Evolutionary conservation across 2,329 filamentous ascomycete species (phyloP).

Genomic region (Phialophora verrucosa): DNA sequence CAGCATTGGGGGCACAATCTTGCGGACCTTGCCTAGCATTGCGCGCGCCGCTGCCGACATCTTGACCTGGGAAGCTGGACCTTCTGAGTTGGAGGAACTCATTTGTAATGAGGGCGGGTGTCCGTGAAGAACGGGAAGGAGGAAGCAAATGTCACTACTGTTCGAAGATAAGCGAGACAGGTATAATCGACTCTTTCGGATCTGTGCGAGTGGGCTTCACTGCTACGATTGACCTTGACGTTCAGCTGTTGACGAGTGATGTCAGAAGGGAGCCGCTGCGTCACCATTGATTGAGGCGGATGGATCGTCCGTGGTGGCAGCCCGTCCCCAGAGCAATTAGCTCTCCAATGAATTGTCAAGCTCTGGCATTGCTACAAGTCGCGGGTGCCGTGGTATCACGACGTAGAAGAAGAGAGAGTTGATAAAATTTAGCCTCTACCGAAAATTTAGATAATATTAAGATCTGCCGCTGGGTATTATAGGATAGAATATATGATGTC

Average conservation of each 20-base stretch:
- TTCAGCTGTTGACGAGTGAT: constrained; percentile 1
- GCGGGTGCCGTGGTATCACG: too few species aligned
- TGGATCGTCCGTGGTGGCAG: background rate
- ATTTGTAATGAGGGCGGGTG: constrained; percentile 16
- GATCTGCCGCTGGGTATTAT: too few species aligned
- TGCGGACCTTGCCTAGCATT: constrained; percentile 79
- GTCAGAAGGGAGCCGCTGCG: constrained; percentile 3
- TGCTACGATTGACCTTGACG: background rate
- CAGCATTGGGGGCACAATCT: constrained; percentile 92
- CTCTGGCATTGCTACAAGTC: background rate
- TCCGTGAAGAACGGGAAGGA: background rate
- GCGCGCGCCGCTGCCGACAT: constrained; percentile 76
- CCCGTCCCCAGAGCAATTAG: background rate
- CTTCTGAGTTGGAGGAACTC: constrained; percentile 27
- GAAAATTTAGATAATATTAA: too few species aligned
- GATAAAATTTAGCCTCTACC: too few species aligned
- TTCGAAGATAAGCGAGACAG: background rate
- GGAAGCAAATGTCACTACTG: background rate
- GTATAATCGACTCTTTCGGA: background rate
- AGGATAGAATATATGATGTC: too few species aligned
- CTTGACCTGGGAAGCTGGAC: constrained; percentile 22
- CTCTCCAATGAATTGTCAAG: background rate
- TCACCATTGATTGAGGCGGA: constrained; percentile 5
- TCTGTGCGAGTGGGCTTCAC: background rate
- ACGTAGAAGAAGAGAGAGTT: too few species aligned